Evolutionary conservation across 2,329 filamentous ascomycete species (phyloP).

Genomic region (Bipolaris oryzae): DNA sequence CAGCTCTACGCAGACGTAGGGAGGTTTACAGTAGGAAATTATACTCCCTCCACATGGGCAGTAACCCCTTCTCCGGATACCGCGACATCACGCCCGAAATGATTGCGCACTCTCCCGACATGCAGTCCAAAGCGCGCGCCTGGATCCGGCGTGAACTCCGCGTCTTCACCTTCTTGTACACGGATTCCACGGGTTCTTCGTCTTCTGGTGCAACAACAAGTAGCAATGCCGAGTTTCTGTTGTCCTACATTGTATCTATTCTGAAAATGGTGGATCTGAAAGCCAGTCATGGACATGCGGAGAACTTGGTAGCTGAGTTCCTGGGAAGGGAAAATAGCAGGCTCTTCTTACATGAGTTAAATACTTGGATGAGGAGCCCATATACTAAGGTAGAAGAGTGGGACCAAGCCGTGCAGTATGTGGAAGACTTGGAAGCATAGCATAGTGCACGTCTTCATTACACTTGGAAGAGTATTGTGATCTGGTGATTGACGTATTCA

Average conservation of each 20-base stretch:
- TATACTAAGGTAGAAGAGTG: slow-evolving; percentile 74
- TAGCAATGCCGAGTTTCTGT: slow-evolving; percentile 79
- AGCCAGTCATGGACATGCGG: slow-evolving; percentile 76
- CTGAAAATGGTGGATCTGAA: slow-evolving; percentile 83
- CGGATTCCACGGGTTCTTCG: slow-evolving; percentile 32
- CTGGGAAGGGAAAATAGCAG: slow-evolving; percentile 74
- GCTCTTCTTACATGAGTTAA: slow-evolving; percentile 84
- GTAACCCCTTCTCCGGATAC: slow-evolving; percentile 78
- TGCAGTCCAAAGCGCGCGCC: slow-evolving; percentile 76
- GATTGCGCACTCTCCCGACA: slow-evolving; percentile 67
- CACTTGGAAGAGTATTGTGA: too few relatives aligned
- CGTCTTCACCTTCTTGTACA: slow-evolving; percentile 76
- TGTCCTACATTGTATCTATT: slow-evolving; percentile 85
- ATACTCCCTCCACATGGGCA: slow-evolving; percentile 82
- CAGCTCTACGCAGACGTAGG: slow-evolving; percentile 65
- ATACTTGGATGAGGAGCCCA: slow-evolving; percentile 82
- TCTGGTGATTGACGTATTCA: too few relatives aligned
- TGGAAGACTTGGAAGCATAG: not conserved
- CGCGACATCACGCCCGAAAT: slow-evolving; percentile 71
- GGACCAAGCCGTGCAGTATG: slow-evolving; percentile 81
- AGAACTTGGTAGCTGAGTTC: slow-evolving; percentile 79
- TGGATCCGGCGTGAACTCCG: slow-evolving; percentile 85
- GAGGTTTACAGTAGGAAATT: slow-evolving; percentile 74
- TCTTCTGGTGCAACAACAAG: slow-evolving; percentile 45
- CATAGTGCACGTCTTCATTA: not conserved